Base-by-base conservation (phyloP, 768 basidiomycete species). In the Mycena indigotica region DNA sequence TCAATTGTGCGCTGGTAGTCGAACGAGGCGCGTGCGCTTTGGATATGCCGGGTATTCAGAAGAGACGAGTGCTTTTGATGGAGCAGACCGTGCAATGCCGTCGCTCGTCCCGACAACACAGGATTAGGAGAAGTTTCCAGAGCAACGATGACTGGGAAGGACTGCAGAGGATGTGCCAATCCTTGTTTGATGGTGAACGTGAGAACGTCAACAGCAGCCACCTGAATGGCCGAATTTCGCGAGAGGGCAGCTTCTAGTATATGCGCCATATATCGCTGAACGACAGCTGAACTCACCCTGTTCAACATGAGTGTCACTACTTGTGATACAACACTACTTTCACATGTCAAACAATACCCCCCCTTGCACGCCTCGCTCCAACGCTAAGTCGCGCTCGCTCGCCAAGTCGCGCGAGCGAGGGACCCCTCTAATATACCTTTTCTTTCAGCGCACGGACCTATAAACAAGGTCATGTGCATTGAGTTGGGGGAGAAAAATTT, bases 171-270 rank as follows among this genome's bases (percentile, higher is more conserved):
- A 73, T 98, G 95, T 4, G 94, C 93, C 51, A 98, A 79, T 2
- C 97, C 97, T 72, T 98, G 96, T 67, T 89, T 93, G 61, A 98
- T 86, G 0, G 95, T 96, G 66, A 97, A 96, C 28, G 84, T 89
- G 53, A 99, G 73, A 41, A 98, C 89, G 61, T 98, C 95, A 51
- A 98, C 83, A 5, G 95, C 96, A 21, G 88, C 81, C 19, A 81
- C 80, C 69, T 96, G 94, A 39, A 90, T 90, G 52, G 83, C 83
- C 2, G 77, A 61, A 62, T 89, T 81, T 52, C 80, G 79, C 2
- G 93, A 90, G 21, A 95, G 70, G 0, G 92, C 90, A 0, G 94
- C 90, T 1, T 88, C 80, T 35, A 98, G 74, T 50, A 99, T 93
- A 29, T 86, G n/a, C 85, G 79, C 73, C 39, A 98, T 77, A 66